Base-by-base conservation (phyloP, 768 basidiomycete species). In the Termitomyces sp. region DNA sequence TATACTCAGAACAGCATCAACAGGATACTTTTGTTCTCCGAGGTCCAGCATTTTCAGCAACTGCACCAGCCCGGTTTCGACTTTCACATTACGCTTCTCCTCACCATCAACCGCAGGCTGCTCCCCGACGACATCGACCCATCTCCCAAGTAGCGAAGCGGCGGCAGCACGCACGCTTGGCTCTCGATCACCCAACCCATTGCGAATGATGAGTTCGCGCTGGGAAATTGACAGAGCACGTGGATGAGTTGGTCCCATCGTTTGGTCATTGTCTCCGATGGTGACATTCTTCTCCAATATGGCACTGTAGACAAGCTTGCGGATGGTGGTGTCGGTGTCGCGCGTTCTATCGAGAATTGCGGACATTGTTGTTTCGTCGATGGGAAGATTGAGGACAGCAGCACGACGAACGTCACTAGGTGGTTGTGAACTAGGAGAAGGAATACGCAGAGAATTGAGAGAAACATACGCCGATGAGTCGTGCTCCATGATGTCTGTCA, bases 121-220 rank as follows among this genome's bases (percentile, higher is more conserved):
- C 9, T 64, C 71, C 1, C 77, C 76, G 9, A 84, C 77, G 32
- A 77, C 73, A 45, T 91, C 85, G 7, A 92, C 78, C 96, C 96
- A 98, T 7, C 73, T 76, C 0, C 79, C 83, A 16, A 98, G 71
- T 47, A 97, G 80, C 1, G 79, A 79, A 2, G 80, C 85, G 0
- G 94, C 87, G 0, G 91, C 92, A 18, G 79, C 73, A 32, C 86
- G 79, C 2, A 98, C 93, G 1, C 72, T 68, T 0, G 79, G 74
- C 58, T 97, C 93, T 28, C 96, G 82, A 71, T 98, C 96, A 0
- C 90, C 87, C 3, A 98, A 76, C 2, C 96, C 96, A 65, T 90
- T 85, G 20, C 82, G 80, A 2, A 96, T 83, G 48, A 96, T 81
- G 24, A 82, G 74, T 64, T 93, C 90, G 12, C 94, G 77, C 64